Evolutionary conservation across 257 asterid genomes (phyloP), one percentile per base, ranked within the genome.

Genomic region (Paulownia fortunei): DNA sequence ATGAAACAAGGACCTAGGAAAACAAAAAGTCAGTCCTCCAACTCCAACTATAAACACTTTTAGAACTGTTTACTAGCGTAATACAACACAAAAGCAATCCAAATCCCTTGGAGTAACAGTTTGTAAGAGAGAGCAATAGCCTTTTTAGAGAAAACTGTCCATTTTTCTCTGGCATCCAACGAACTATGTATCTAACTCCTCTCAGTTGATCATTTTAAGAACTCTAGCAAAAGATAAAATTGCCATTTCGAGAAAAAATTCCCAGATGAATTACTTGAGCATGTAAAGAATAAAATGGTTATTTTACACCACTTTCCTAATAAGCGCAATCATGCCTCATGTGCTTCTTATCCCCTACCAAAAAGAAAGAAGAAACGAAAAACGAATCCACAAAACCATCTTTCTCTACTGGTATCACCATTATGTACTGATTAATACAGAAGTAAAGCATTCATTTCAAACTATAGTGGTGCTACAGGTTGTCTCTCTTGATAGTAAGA

Each of bases 41-140:
- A 67, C 73, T 67, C 73, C 44, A 67, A 27, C 58, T 67, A 67
- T 42, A 12, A 42, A 19, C 12, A 67, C 54, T 18, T 39, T 9
- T 5, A 39, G 21, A 21, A 44, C 56, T 42, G 51, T 23, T 42
- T 23, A 12, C 6, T 15, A 6, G 39, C 72, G 10, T 65, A 16
- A 63, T 63, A 63, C 69, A 34, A 63, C 10, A 64, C 7, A 10
- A 66, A 66, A 66, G 21, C 36, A 66, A 41, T 51, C 23, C 51
- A 66, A 37, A 64, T 5, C 1, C 11, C 46, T 0, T 8, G 11
- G 11, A 3, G 6, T 8, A 16, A 30, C 44, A 16, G 6, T 6
- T 30, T 62, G 2, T 63, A 64, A 18, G 32, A 36, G 47, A 34
- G 11, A 8, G 11, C 10, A 0, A 41, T 41, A 41, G 11, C 36